These are phyloP conservation scores for Lichtheimia corymbifera DNA, from an alignment of 371 early-diverging fungal genomes.

Conservation along the genomic window DNA sequence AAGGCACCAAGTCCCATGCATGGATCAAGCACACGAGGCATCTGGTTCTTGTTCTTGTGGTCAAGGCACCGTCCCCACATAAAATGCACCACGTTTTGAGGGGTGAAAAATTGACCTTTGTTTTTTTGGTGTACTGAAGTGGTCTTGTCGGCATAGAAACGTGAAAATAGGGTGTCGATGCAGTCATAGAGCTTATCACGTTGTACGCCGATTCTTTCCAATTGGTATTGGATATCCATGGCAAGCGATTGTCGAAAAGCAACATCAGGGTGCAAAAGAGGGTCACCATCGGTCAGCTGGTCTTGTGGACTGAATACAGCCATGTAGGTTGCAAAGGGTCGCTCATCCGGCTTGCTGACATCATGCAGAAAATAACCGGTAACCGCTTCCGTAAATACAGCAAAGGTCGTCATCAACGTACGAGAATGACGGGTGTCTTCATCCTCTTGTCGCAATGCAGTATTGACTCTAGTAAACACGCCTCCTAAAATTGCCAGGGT, in stretches of 20 bases:
- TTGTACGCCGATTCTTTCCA: too few species aligned
- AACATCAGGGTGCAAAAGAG: constrained; percentile 5
- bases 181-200: constrained; percentile 7
- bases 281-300: constrained; percentile 11
- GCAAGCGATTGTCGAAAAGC: too few species aligned
- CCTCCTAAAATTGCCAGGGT: too few species aligned
- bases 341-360: neutral
- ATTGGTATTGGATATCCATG: too few species aligned
- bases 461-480: too few species aligned
- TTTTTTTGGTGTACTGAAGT: constrained; percentile 65
- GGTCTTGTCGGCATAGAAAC: constrained; percentile 53
- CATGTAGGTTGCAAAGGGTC: constrained; percentile 26
- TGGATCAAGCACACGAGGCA: constrained; percentile 59
- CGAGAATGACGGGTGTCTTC: constrained; percentile 17
- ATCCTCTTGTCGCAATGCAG: neutral
- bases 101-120: constrained; percentile 69
- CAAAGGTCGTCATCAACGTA: constrained; percentile 47
- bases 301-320: constrained; percentile 32
- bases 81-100: constrained; percentile 57
- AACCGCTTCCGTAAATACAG: constrained; percentile 38
- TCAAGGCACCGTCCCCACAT: constrained; percentile 57
- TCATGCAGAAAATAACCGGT: constrained; percentile 23
- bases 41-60: constrained; percentile 26
- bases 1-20: constrained; percentile 67
- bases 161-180: constrained; percentile 44